phyloP scores from a whole-genome alignment of 2,329 filamentous ascomycete species.

The Talaromyces verruculosus region DNA sequence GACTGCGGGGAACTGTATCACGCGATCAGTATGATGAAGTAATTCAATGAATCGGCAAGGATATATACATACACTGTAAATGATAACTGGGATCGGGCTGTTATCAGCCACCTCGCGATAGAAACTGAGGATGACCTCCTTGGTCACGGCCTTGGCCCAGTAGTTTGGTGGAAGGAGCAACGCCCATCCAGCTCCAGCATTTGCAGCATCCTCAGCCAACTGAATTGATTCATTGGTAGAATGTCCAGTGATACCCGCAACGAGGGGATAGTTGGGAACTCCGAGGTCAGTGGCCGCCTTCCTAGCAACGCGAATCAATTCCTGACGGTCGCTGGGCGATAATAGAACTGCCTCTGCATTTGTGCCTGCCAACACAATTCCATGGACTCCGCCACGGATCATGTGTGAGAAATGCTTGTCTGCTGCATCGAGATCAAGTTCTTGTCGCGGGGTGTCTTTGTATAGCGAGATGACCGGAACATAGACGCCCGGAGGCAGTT shows the following conservation, averaged over 20 bases:
- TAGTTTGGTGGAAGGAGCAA: slow-evolving; percentile 60
- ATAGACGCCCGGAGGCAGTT: slow-evolving; percentile 48
- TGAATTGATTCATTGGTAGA: slow-evolving; percentile 67
- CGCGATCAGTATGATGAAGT: not conserved
- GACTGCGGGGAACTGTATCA: slow-evolving; percentile 55
- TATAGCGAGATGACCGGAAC: slow-evolving; percentile 52
- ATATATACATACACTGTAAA: slow-evolving; percentile 53
- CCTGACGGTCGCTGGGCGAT: slow-evolving; percentile 52
- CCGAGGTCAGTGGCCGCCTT: slow-evolving; percentile 23
- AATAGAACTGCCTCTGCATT: slow-evolving; percentile 52
- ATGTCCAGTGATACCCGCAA: slow-evolving; percentile 70
- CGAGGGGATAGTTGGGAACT: slow-evolving; percentile 43
- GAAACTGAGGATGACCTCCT: slow-evolving; percentile 15
- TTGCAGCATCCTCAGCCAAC: slow-evolving; percentile 41
- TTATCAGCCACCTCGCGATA: slow-evolving; percentile 41
- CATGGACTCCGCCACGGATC: slow-evolving; percentile 47
- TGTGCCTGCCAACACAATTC: slow-evolving; percentile 50
- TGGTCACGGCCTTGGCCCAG: slow-evolving; percentile 55
- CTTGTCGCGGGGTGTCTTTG: slow-evolving; percentile 42
- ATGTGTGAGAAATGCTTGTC: slow-evolving; percentile 46
- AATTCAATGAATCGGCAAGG: not conserved
- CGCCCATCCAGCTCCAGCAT: slow-evolving; percentile 54
- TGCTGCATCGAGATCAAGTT: slow-evolving; percentile 49
- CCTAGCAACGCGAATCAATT: slow-evolving; percentile 51
- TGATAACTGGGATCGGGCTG: slow-evolving; percentile 53